Conservation (phyloP, 345 rosid genomes). For the Litchi chinensis region DNA sequence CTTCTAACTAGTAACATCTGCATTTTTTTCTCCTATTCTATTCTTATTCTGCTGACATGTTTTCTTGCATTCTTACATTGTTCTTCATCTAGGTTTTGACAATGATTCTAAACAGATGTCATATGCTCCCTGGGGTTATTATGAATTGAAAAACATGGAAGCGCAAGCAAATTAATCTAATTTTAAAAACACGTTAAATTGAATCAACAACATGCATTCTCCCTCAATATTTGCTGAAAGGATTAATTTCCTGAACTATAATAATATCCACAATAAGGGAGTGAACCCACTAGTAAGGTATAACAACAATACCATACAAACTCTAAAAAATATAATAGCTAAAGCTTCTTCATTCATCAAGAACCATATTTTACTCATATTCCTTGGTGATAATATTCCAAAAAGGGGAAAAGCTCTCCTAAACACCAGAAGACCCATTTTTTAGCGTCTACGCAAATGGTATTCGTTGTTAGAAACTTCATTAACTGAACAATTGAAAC, state of each 20-base stretch:
- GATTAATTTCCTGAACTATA: too few species aligned
- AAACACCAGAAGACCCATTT: conserved; percentile 32
- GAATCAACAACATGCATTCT: too few species aligned
- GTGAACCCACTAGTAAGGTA: conserved; percentile 30
- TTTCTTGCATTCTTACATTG: too few species aligned
- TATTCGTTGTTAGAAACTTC: neutral
- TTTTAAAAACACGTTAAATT: too few species aligned
- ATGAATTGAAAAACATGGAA: conserved; percentile 39
- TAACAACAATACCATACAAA: neutral
- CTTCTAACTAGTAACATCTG: too few species aligned
- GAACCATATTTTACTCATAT: neutral
- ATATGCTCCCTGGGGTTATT: conserved; percentile 36
- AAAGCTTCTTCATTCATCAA: neutral
- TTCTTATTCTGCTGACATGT: too few species aligned
- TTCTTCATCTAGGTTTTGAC: conserved; percentile 23
- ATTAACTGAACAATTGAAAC: neutral
- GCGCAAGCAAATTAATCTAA: conserved; percentile 34
- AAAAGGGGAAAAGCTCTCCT: conserved; percentile 37
- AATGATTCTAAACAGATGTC: conserved; percentile 43
- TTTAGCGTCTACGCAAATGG: conserved; percentile 41
- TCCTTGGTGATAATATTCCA: conserved; percentile 22
- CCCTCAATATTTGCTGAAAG: too few species aligned
- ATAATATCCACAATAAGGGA: neutral
- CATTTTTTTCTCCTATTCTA: too few species aligned
- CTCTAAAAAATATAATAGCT: neutral